Base-by-base conservation (phyloP, 305 asterid genomes). In the Fraxinus latifolia region DNA sequence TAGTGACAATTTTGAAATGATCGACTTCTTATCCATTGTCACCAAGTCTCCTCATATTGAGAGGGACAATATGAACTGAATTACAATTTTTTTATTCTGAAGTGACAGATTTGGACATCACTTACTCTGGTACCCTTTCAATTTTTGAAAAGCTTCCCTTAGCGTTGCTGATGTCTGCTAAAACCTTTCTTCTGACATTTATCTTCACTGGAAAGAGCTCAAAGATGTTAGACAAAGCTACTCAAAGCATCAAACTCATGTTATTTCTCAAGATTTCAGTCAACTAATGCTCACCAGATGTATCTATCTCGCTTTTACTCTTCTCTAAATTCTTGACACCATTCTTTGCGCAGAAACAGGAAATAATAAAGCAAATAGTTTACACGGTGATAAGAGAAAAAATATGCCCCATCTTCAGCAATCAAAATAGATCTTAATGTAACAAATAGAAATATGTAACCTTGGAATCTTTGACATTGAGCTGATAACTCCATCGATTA, bases 81-180 rank as follows among this genome's bases (percentile, higher is more conserved):
- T 65, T 62, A 23, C 76, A 72, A n/a, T 42, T 74, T 1, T 78
- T 78, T 4, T 15, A 74, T 74, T 6, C 32, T 34, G 76, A 58
- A 80, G 42, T 62, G 79, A 77, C 55, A 31, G 36, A 31, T 72
- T 50, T 80, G 62, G 74, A 42, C 27, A 82, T 78, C 76, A 89
- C 98, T 89, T 86, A 92, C 99, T 82, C 80, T 67, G 73, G 74
- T 86, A 83, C 85, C 80, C 79, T 84, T 76, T 83, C 91, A 72
- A 87, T 77, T 79, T 87, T 89, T 58, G 90, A 82, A 82, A 82
- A 76, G 77, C 83, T 89, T 80, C 83, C 79, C 87, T 82, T 91
- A 83, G 87, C 87, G 87, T 95, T 95, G 87, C 97, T 90, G 80
- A 95, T 91, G 88, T 94, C 99, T 70, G 91, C 91, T 90, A 92